A percentile compares a stretch with the other conserved stretches of the same genome.
Evolutionary conservation across 352 stramenopile genomes (phyloP).

Genomic region (Phytopythium chamaehyphon): DNA sequence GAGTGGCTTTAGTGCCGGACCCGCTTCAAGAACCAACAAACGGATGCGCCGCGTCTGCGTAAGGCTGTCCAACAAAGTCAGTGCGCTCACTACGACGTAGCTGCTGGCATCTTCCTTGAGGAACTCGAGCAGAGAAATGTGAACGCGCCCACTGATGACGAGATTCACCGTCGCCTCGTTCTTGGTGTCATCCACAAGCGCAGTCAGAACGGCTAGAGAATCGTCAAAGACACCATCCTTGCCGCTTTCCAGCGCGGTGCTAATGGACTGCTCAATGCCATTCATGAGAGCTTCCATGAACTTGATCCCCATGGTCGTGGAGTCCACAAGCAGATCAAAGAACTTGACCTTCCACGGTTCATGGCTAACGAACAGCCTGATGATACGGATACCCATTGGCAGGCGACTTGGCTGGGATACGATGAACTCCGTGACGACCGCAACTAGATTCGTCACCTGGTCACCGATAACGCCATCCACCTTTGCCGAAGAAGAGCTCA

Average conservation of each 20-base stretch:
- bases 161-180: slow-evolving; percentile 64
- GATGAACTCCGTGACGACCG: slow-evolving; percentile 68
- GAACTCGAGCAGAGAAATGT: slow-evolving; percentile 64
- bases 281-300: slow-evolving; percentile 66
- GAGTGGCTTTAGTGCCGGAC: slow-evolving; percentile 41
- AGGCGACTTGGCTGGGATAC: slow-evolving; percentile 45
- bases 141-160: slow-evolving; percentile 61
- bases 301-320: slow-evolving; percentile 48
- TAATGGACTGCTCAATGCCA: slow-evolving; percentile 41
- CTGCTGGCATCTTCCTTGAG: slow-evolving; percentile 35
- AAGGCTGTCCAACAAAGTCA: slow-evolving; percentile 52
- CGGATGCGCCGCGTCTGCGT: slow-evolving; percentile 62
- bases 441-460: slow-evolving; percentile 60
- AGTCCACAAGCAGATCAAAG: slow-evolving; percentile 63
- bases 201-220: slow-evolving; percentile 51
- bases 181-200: slow-evolving; percentile 53
- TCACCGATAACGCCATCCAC: slow-evolving; percentile 48
- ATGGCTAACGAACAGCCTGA: slow-evolving; percentile 71
- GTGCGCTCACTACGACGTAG: slow-evolving; percentile 9
- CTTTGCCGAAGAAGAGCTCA: slow-evolving; percentile 54
- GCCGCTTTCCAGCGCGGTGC: slow-evolving; percentile 12
- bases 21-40: slow-evolving; percentile 63
- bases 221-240: slow-evolving; percentile 54
- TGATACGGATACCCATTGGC: slow-evolving; percentile 56
- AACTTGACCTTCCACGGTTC: slow-evolving; percentile 72